Percentiles rank a stretch among this genome's conserved stretches.
Evolutionary conservation across 1,139 yeast species (phyloP).

Genomic region (Yamadazyma spencermartinsiae): DNA sequence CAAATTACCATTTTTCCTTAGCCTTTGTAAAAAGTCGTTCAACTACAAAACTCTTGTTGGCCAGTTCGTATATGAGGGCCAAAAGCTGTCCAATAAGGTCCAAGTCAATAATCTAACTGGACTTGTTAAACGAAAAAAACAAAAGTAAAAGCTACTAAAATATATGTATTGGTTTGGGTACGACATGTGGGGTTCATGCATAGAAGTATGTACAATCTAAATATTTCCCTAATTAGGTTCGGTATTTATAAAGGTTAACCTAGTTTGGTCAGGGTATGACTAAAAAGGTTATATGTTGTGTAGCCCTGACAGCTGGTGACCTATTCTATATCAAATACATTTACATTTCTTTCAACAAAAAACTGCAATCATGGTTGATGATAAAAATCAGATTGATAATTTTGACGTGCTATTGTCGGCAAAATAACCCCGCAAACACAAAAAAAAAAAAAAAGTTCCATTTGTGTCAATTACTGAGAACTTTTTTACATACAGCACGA

Average conservation of each 20-base stretch:
- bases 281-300: background rate
- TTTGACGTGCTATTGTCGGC: background rate
- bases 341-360: too few relatives aligned
- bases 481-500: background rate
- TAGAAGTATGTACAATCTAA: background rate
- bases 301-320: too few relatives aligned
- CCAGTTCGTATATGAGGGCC: slow-evolving; percentile 12
- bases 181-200: too few relatives aligned
- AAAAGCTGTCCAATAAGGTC: slow-evolving; percentile 3
- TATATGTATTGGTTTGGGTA: too few relatives aligned
- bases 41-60: slow-evolving; percentile 9
- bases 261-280: background rate
- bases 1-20: slow-evolving; percentile 26
- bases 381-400: background rate
- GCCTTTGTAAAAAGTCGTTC: slow-evolving; percentile 9
- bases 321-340: too few relatives aligned
- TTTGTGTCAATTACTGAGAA: slow-evolving; percentile 1
- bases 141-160: slow-evolving; percentile 1
- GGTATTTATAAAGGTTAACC: background rate
- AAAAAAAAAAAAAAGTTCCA: slow-evolving; percentile 17
- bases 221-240: background rate
- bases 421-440: background rate
- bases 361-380: too few relatives aligned
- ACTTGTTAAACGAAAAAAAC: slow-evolving; percentile 26
- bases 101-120: slow-evolving; percentile 28